phyloP scores from a whole-genome alignment of 2,329 filamentous ascomycete genomes.

The Alternaria ventricosa region DNA sequence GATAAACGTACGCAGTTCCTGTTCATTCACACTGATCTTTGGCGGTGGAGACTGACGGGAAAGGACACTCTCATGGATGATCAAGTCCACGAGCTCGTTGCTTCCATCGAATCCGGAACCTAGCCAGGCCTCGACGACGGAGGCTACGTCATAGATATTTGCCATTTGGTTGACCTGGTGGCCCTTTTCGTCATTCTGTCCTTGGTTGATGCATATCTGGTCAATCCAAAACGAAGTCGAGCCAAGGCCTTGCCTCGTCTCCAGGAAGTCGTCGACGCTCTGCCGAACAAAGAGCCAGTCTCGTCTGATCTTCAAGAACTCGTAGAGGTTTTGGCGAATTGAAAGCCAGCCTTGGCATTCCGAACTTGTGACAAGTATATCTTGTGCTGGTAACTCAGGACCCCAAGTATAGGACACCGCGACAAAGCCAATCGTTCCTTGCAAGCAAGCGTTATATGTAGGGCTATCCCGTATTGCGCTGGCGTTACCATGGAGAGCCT shows the following conservation, averaged over 20 bases:
- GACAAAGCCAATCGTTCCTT: neutral
- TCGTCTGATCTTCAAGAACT: neutral
- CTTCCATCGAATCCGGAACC: neutral
- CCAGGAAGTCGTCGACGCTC: neutral
- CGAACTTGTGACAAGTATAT: neutral
- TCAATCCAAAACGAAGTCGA: neutral
- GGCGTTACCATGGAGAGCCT: no score
- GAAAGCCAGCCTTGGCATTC: neutral
- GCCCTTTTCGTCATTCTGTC: neutral
- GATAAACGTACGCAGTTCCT: fast-evolving
- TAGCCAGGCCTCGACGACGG: neutral
- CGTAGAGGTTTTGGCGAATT: neutral
- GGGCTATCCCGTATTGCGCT: no score
- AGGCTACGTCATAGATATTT: neutral
- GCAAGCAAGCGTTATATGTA: fast-evolving
- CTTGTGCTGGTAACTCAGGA: neutral
- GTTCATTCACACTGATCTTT: neutral
- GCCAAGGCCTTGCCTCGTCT: neutral
- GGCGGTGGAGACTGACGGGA: fast-evolving
- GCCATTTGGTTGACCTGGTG: neutral
- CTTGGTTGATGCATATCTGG: neutral
- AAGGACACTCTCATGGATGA: fast-evolving
- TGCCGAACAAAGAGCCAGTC: neutral
- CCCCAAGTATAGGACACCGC: neutral
- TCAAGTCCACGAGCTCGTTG: neutral